Evolutionary conservation across 129 eudicot species (phyloP).

Genomic region (sunflower (Helianthus annuus)): DNA sequence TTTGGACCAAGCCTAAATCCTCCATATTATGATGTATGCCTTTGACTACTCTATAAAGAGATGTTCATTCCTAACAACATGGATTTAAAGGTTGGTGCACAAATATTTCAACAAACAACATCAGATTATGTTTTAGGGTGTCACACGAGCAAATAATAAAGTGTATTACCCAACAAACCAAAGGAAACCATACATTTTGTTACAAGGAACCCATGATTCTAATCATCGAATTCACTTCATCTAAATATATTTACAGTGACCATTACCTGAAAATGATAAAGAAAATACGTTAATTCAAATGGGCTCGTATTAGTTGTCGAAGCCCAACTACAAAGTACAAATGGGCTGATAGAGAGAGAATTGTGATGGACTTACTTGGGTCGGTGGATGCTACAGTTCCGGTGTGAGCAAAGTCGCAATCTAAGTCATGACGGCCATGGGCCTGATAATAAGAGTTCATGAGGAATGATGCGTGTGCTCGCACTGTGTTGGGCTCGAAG

Average conservation of each 20-base stretch:
- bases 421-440: conserved; percentile 39
- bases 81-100: too few relatives aligned
- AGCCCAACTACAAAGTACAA: not conserved
- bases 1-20: too few relatives aligned
- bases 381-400: conserved; percentile 37
- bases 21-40: too few relatives aligned
- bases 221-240: not conserved
- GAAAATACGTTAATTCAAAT: not conserved
- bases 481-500: conserved; percentile 52
- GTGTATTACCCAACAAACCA: not conserved
- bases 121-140: not conserved
- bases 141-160: not conserved
- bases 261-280: conserved; percentile 29
- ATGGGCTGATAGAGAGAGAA: not conserved
- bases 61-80: too few relatives aligned
- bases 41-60: too few relatives aligned
- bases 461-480: conserved; percentile 63
- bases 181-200: conserved; percentile 2
- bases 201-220: not conserved
- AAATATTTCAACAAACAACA: not conserved
- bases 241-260: conserved; percentile 27
- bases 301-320: not conserved
- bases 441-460: conserved; percentile 64
- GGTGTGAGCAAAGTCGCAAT: conserved; percentile 54
- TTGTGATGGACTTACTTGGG: conserved; percentile 51